phyloP scores from a whole-genome alignment of 2,329 filamentous ascomycete genomes.

The Hymenoscyphus salicellus region DNA sequence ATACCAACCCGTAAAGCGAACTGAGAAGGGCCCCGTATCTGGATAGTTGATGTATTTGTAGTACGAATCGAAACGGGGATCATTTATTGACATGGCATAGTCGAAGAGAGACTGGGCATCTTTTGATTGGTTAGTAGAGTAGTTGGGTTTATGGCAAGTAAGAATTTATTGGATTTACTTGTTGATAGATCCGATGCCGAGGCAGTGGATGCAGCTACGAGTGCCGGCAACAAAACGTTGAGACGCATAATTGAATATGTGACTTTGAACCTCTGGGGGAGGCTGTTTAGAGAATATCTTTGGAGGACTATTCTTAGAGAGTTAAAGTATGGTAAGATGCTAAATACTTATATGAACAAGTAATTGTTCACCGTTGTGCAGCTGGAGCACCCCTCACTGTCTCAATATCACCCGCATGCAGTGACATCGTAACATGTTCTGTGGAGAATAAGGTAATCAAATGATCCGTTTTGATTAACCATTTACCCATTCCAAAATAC shows the following conservation, averaged over 20 bases:
- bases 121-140: conserved; percentile 13
- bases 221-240: background rate
- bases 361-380: too few relatives aligned
- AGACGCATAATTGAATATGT: background rate
- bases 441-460: background rate
- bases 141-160: background rate
- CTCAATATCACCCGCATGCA: background rate
- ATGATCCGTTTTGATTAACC: background rate
- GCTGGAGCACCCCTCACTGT: background rate
- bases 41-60: conserved; percentile 44
- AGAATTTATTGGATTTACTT: background rate
- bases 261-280: too few relatives aligned
- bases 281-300: too few relatives aligned
- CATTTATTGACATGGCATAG: conserved; percentile 41
- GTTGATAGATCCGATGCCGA: background rate
- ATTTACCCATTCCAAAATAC: background rate
- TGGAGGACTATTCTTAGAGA: too few relatives aligned
- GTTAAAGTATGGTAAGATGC: too few relatives aligned
- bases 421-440: background rate
- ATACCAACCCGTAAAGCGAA: conserved; percentile 54
- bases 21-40: conserved; percentile 43
- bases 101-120: conserved; percentile 41
- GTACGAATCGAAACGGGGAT: conserved; percentile 41
- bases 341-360: too few relatives aligned
- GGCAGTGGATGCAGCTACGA: background rate